Conservation (phyloP, 1,139 yeast species). For the Suhomyces maxii region DNA sequence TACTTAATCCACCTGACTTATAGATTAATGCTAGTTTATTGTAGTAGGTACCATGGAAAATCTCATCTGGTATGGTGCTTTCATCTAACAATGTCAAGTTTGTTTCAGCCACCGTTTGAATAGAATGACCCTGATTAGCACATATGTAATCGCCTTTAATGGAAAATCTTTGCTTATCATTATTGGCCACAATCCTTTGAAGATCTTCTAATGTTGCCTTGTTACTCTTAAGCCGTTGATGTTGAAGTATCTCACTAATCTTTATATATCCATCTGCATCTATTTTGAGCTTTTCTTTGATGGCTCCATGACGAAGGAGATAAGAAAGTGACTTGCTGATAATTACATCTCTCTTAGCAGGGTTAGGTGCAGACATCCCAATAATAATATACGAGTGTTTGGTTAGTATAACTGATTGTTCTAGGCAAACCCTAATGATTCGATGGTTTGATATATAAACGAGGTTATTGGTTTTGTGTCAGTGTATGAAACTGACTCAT, state of each 20-base stretch:
- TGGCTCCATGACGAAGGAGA: conserved; percentile 81
- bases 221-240: conserved; percentile 58
- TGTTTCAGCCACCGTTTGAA: conserved; percentile 43
- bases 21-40: conserved; percentile 51
- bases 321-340: conserved; percentile 77
- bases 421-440: no score
- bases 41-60: conserved; percentile 82
- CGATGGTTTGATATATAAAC: no score
- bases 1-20: conserved; percentile 56
- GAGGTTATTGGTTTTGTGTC: no score
- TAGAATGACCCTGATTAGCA: conserved; percentile 92
- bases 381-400: background rate
- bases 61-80: conserved; percentile 25
- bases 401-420: no score
- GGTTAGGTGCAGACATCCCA: conserved; percentile 12
- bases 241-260: conserved; percentile 52
- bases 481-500: no score
- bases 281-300: conserved; percentile 63
- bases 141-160: conserved; percentile 50
- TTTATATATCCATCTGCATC: conserved; percentile 67
- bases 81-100: conserved; percentile 42
- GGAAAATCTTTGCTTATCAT: conserved; percentile 71
- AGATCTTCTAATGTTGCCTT: conserved; percentile 59
- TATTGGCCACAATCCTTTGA: conserved; percentile 56
- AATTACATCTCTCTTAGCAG: conserved; percentile 44